Base-by-base conservation (phyloP, 1,284 basidiomycete genomes). In the Ganoderma multipileum region DNA sequence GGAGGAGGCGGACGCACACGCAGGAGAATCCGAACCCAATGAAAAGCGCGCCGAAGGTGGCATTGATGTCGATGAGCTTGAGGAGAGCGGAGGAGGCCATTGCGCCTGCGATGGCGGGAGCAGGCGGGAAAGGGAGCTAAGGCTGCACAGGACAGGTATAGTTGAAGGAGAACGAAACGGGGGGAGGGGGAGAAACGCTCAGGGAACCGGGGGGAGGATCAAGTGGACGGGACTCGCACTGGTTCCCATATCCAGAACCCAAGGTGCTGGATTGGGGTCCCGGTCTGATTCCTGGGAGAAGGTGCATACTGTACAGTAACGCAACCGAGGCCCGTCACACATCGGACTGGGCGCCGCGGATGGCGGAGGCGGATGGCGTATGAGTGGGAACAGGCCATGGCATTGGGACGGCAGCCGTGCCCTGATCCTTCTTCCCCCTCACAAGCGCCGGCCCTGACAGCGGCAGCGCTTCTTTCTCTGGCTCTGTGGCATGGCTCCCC, bases 31-130 rank as follows among this genome's bases (percentile, higher is more conserved):
- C 82, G 76, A 90, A 89, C 63, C 90, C 89, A 65, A 90, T 77
- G 71, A 86, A 82, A 63, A 84, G 78, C n/a, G 90, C 89, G 61
- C 89, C 89, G 9, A 91, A 82, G 1, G 89, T 91, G 71, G 84
- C 82, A 76, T 86, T 72, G 68, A 75, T 73, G 71, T 74, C 81
- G 60, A 87, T 72, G 63, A 71, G 59, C 36, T 42, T 38, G 26
- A 64, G 26, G 63, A 72, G 18, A 47, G 65, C 26, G 47, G 65
- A 63, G 44, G 65, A 63, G 28, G 70, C 59, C 71, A 72, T 72
- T 63, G 65, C 63, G 63, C 50, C 67, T 14, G 65, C 39, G 60
- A 30, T 55, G 33, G 61, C 38, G 54, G 33, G 58, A 54, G 44
- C 61, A 59, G 58, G 52, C 26, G 54, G 68, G 65, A 57, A 47